Conservation (phyloP, 2,329 filamentous ascomycete genomes). For the Pseudodiploospora longispora region DNA sequence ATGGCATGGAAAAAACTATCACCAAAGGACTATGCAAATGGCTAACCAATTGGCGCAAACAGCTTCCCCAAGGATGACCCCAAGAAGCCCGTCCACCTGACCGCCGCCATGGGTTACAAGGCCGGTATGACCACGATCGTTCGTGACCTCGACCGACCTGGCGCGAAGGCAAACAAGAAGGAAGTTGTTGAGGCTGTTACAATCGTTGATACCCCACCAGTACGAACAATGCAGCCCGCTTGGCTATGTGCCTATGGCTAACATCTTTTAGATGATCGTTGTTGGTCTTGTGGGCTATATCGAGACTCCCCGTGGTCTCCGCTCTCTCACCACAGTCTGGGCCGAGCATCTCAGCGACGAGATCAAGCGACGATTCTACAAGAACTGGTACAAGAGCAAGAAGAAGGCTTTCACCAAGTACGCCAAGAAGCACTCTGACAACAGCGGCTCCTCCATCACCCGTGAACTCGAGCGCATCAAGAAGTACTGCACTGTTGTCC, state of each 20-base stretch:
- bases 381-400: slow-evolving; percentile 99
- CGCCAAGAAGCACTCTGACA: slow-evolving; percentile 99
- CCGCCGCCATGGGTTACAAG: slow-evolving; percentile 98
- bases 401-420: slow-evolving; percentile 99
- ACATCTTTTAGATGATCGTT: slow-evolving; percentile 89
- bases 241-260: slow-evolving; percentile 66
- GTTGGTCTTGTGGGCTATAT: slow-evolving; percentile 99
- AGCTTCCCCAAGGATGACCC: slow-evolving; percentile 99
- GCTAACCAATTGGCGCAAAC: slow-evolving; percentile 23
- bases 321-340: slow-evolving; percentile 99
- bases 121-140: slow-evolving; percentile 99
- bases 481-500: slow-evolving; percentile 99
- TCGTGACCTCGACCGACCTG: slow-evolving; percentile 96
- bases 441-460: slow-evolving; percentile 80
- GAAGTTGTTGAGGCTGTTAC: slow-evolving; percentile 85
- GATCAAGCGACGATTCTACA: slow-evolving; percentile 99
- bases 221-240: slow-evolving; percentile 81
- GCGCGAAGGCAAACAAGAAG: slow-evolving; percentile 99
- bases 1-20: neutral
- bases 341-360: slow-evolving; percentile 98
- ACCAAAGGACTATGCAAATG: slow-evolving; percentile 6
- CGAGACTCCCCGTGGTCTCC: slow-evolving; percentile 98
- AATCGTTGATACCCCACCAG: slow-evolving; percentile 88
- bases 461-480: slow-evolving; percentile 99
- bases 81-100: slow-evolving; percentile 99